Evolutionary conservation across 352 stramenopile genomes (phyloP).

Genomic region (Stephanocyclus meneghinianus): DNA sequence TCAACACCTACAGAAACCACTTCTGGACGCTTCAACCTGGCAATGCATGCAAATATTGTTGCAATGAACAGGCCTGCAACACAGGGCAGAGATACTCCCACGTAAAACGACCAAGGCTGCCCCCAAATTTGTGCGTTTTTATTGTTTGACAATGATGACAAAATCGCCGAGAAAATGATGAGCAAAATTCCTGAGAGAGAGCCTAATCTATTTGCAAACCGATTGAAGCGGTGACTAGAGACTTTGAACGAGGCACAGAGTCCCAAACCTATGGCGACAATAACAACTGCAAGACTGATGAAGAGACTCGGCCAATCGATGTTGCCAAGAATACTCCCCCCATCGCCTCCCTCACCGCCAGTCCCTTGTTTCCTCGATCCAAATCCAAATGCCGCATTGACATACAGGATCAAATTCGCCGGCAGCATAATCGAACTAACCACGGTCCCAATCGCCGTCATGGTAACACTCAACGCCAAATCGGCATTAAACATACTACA

Average conservation of each 20-base stretch:
- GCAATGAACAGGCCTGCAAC: slow-evolving; percentile 50
- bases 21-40: slow-evolving; percentile 49
- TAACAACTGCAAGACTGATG: slow-evolving; percentile 64
- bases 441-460: slow-evolving; percentile 74
- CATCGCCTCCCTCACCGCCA: slow-evolving; percentile 11
- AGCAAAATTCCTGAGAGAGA: slow-evolving; percentile 63
- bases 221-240: slow-evolving; percentile 56
- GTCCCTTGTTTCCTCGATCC: slow-evolving; percentile 1
- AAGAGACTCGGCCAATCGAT: slow-evolving; percentile 66
- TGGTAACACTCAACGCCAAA: slow-evolving; percentile 69
- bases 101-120: slow-evolving; percentile 49
- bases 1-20: slow-evolving; percentile 69
- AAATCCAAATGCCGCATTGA: slow-evolving; percentile 58
- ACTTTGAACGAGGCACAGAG: slow-evolving; percentile 56
- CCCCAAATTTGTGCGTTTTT: slow-evolving; percentile 52
- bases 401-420: slow-evolving; percentile 74
- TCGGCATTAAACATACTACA: slow-evolving; percentile 68
- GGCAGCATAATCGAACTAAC: slow-evolving; percentile 69
- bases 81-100: slow-evolving; percentile 45
- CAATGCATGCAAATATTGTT: slow-evolving; percentile 26
- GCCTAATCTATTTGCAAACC: slow-evolving; percentile 61
- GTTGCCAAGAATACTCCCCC: slow-evolving; percentile 40
- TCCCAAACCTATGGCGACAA: slow-evolving; percentile 63
- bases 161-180: slow-evolving; percentile 61
- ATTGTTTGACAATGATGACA: slow-evolving; percentile 42